These are phyloP conservation scores for Rhododendron mucronatum DNA, from an alignment of 148 eudicot species.

Conservation along the genomic window DNA sequence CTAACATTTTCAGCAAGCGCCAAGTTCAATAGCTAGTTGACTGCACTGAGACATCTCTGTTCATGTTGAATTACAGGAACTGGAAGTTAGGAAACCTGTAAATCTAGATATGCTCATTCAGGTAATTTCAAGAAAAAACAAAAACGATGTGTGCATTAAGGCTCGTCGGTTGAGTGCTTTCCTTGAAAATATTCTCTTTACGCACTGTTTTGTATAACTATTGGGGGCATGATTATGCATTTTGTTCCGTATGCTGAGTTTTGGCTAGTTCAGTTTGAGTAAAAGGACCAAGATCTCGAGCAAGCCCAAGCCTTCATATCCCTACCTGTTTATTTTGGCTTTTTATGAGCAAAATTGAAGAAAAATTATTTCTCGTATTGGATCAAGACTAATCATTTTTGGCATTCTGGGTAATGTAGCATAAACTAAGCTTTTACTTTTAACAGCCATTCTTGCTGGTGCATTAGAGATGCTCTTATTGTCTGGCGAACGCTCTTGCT, in stretches of 20 bases:
- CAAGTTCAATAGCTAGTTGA: not conserved
- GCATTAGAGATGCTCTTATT: no score
- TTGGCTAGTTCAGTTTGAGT: not conserved
- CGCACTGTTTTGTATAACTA: not conserved
- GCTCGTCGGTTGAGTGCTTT: not conserved
- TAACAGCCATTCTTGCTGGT: no score
- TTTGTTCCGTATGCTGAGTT: not conserved
- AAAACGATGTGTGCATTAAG: not conserved
- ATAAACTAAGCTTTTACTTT: no score
- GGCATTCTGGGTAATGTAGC: no score
- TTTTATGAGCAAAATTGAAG: no score
- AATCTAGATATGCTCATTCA: not conserved
- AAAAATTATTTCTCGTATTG: not conserved
- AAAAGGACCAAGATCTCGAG: no score
- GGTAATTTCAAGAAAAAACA: not conserved
- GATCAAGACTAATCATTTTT: not conserved
- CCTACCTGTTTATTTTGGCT: no score
- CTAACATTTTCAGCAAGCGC: not conserved
- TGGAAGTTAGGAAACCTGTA: not conserved
- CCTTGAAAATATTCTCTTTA: not conserved
- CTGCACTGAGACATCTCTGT: not conserved
- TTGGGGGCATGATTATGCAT: not conserved
- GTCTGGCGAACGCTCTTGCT: no score
- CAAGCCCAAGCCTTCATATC: no score
- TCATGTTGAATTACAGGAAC: not conserved